These are phyloP conservation scores for Salvia hispanica DNA, from an alignment of 257 asterid species.

Conservation along the genomic window DNA sequence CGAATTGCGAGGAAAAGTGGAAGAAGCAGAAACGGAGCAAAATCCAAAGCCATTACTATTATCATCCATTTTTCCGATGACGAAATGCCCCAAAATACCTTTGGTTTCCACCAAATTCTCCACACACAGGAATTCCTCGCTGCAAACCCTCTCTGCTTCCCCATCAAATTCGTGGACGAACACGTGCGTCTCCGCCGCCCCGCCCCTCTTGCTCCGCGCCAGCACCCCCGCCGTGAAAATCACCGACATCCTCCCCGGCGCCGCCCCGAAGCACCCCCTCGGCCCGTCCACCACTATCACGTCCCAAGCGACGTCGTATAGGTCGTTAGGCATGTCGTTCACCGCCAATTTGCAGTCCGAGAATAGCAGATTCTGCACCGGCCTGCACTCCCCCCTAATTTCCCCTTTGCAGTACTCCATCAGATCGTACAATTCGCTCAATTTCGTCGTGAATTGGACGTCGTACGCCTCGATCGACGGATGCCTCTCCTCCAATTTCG, in stretches of 20 bases:
- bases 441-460: conserved; percentile 29
- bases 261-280: too few species aligned
- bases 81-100: conserved; percentile 66
- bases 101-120: conserved; percentile 51
- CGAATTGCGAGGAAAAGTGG: conserved; percentile 39
- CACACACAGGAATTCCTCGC: conserved; percentile 38
- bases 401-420: conserved; percentile 51
- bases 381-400: conserved; percentile 52
- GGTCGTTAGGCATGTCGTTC: conserved; percentile 79
- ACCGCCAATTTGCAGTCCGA: conserved; percentile 79
- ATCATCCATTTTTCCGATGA: conserved; percentile 49
- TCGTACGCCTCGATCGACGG: conserved; percentile 83
- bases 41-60: conserved; percentile 36
- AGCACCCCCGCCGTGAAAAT: conserved; percentile 80
- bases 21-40: conserved; percentile 44
- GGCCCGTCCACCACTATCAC: conserved; percentile 64
- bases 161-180: conserved; percentile 68
- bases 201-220: conserved; percentile 68
- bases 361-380: conserved; percentile 78
- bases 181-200: conserved; percentile 58
- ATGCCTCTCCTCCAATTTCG: conserved; percentile 51
- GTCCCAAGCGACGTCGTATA: conserved; percentile 91
- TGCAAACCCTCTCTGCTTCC: conserved; percentile 53
- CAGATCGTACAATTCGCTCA: conserved; percentile 56
- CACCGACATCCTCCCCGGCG: conserved; percentile 63